These are phyloP conservation scores for Grosmannia clavigera DNA, from an alignment of 2,329 filamentous ascomycete genomes.

Conservation along the genomic window DNA sequence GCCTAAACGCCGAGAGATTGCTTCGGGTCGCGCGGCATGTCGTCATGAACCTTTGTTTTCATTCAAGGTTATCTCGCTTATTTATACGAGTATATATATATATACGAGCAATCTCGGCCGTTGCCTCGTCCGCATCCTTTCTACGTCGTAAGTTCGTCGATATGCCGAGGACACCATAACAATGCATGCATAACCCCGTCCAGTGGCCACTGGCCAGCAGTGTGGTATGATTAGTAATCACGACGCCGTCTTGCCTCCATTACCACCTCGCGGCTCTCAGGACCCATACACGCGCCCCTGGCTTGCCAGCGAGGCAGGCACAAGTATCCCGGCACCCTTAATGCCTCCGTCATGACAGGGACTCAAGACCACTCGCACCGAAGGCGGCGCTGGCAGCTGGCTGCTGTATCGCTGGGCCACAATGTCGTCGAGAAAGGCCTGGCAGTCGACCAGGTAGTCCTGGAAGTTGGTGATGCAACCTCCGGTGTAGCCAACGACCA, in stretches of 20 bases:
- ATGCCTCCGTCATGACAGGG: slow-evolving; percentile 52
- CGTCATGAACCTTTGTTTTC: too few relatives aligned
- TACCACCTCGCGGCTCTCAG: neutral
- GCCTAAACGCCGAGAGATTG: neutral
- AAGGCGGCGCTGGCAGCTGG: slow-evolving; percentile 9
- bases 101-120: too few relatives aligned
- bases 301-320: slow-evolving; percentile 24
- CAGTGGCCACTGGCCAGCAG: neutral
- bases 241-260: neutral
- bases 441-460: slow-evolving; percentile 57
- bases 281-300: neutral
- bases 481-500: slow-evolving; percentile 69
- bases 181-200: too few relatives aligned
- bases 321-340: slow-evolving; percentile 48
- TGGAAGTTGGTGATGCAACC: slow-evolving; percentile 73
- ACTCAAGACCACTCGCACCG: slow-evolving; percentile 33
- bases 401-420: slow-evolving; percentile 25
- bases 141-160: neutral
- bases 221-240: neutral
- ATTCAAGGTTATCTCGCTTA: neutral
- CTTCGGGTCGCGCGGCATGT: neutral
- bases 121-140: neutral
- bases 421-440: slow-evolving; percentile 50
- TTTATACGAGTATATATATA: neutral
- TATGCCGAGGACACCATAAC: neutral